These are phyloP conservation scores for Cutaneotrichosporon curvatum DNA, from an alignment of 1,284 basidiomycete genomes.

Conservation along the genomic window DNA sequence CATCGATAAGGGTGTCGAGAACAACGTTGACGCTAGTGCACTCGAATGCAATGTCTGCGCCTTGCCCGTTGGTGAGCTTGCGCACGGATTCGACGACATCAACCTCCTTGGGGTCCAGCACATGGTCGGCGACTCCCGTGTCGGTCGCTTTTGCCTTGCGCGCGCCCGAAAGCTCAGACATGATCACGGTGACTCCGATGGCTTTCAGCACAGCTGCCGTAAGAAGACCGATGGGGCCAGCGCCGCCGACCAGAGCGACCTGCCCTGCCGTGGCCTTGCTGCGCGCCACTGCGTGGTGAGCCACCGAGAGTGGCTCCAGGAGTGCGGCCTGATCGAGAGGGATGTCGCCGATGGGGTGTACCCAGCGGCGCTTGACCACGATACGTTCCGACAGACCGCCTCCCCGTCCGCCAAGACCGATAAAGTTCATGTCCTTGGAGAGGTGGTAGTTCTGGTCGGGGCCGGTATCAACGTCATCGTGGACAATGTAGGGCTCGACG, in stretches of 20 bases:
- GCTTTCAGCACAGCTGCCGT: slow-evolving; percentile 17
- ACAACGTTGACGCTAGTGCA: slow-evolving; percentile 15
- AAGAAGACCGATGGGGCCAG: slow-evolving; percentile 15
- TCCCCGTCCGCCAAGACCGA: slow-evolving; percentile 15
- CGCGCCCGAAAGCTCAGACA: slow-evolving; percentile 10
- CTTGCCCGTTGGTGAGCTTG: slow-evolving; percentile 5
- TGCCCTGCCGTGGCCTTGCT: slow-evolving; percentile 11
- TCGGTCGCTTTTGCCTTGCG: slow-evolving; percentile 10
- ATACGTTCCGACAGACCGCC: slow-evolving; percentile 15
- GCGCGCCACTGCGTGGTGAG: slow-evolving; percentile 14
- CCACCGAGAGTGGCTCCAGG: slow-evolving; percentile 16
- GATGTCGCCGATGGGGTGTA: slow-evolving; percentile 14
- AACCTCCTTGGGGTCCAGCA: slow-evolving; percentile 9
- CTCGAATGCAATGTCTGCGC: slow-evolving; percentile 16
- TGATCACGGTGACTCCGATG: slow-evolving; percentile 10
- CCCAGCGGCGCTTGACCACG: slow-evolving; percentile 17
- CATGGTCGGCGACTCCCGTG: slow-evolving; percentile 9
- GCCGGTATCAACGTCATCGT: slow-evolving; percentile 8
- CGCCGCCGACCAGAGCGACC: slow-evolving; percentile 14
- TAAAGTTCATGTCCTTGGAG: slow-evolving; percentile 16
- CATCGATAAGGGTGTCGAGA: slow-evolving; percentile 14
- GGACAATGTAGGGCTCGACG: slow-evolving; percentile 36
- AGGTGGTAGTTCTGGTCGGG: slow-evolving; percentile 14
- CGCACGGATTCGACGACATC: slow-evolving; percentile 7
- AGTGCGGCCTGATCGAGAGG: slow-evolving; percentile 17